Percentiles rank a stretch among this genome's conserved stretches.
Conservation (phyloP, 768 basidiomycete genomes). For the Phaeolepiota aurea region DNA sequence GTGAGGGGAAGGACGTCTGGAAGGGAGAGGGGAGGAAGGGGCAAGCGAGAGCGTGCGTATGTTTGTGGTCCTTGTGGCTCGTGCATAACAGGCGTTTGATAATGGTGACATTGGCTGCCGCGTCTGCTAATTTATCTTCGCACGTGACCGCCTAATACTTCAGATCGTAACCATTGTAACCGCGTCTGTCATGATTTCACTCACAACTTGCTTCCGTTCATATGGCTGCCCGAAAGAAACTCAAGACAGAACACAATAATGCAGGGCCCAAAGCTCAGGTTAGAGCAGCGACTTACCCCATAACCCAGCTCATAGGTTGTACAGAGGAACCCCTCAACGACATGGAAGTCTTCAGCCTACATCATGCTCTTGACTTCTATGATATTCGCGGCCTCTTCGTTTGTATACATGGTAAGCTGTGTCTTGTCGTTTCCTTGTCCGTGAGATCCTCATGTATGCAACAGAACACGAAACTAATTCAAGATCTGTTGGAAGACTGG, state of each 20-base stretch:
- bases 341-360: background rate
- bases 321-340: background rate
- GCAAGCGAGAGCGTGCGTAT: constrained; percentile 17
- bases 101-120: too few relatives aligned
- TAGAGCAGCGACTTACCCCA: background rate
- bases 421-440: background rate
- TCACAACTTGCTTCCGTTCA: background rate
- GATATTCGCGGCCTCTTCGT: background rate
- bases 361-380: background rate
- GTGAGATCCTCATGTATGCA: too few relatives aligned
- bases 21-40: background rate
- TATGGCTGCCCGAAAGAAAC: background rate
- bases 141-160: too few relatives aligned
- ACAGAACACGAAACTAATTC: constrained; percentile 12
- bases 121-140: too few relatives aligned
- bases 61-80: constrained; percentile 49
- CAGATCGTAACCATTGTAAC: too few relatives aligned
- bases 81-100: too few relatives aligned
- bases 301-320: background rate
- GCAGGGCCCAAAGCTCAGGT: background rate
- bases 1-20: constrained; percentile 1
- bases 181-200: too few relatives aligned
- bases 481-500: constrained; percentile 23
- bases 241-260: background rate
- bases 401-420: constrained; percentile 7